A percentile compares a stretch with the other conserved stretches of the same genome.
phyloP scores from a whole-genome alignment of 75 land plant species.

The Picea sitchensis region DNA sequence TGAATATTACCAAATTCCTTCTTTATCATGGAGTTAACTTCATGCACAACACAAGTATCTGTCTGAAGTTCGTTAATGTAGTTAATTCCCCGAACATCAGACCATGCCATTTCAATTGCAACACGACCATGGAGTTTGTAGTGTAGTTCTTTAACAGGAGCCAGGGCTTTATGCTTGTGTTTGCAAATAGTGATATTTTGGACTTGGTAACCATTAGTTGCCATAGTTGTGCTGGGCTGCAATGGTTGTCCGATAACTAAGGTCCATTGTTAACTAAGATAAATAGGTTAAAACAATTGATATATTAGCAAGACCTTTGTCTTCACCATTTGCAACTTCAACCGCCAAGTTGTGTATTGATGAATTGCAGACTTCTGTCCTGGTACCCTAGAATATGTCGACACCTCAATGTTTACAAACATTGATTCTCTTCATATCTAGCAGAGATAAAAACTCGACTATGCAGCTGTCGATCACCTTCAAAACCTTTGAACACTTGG shows the following conservation, averaged over 20 bases:
- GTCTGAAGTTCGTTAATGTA: constrained; percentile 86
- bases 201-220: constrained; percentile 98
- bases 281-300: constrained; percentile 29
- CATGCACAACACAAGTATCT: constrained; percentile 72
- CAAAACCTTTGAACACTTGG: too few relatives aligned
- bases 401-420: too few relatives aligned
- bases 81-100: constrained; percentile 73
- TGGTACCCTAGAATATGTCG: too few relatives aligned
- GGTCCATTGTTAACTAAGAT: constrained; percentile 90
- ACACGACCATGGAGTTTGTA: constrained; percentile 72
- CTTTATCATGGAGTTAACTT: constrained; percentile 61
- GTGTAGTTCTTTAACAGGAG: constrained; percentile 54
- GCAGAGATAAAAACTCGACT: too few relatives aligned
- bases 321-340: too few relatives aligned
- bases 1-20: constrained; percentile 63
- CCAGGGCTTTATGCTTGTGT: constrained; percentile 44
- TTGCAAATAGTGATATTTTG: constrained; percentile 92
- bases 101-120: constrained; percentile 76
- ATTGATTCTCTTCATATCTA: too few relatives aligned
- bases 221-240: constrained; percentile 75
- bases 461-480: too few relatives aligned
- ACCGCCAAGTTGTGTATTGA: too few relatives aligned
- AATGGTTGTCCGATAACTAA: constrained; percentile 58
- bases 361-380: too few relatives aligned
- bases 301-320: too few relatives aligned